These are phyloP conservation scores for Psilocybe cyanescens DNA, from an alignment of 768 basidiomycete genomes.

Conservation along the genomic window DNA sequence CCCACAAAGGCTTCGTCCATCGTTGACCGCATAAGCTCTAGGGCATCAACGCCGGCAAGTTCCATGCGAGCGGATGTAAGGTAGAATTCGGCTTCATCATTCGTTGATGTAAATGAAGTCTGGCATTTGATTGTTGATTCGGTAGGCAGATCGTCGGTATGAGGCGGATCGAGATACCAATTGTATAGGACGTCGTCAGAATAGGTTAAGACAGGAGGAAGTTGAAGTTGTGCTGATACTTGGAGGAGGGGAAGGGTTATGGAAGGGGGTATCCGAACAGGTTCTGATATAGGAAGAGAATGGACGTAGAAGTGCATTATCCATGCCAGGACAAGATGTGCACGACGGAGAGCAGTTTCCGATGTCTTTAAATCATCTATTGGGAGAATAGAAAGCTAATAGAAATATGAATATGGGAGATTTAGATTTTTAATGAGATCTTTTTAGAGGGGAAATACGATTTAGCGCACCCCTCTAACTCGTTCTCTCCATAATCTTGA, in stretches of 20 bases:
- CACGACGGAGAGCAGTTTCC: slow-evolving; percentile 64
- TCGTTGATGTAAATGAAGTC: slow-evolving; percentile 77
- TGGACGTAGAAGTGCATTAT: slow-evolving; percentile 83
- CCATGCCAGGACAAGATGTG: slow-evolving; percentile 75
- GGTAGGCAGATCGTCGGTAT: slow-evolving; percentile 43
- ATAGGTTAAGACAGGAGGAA: slow-evolving; percentile 90
- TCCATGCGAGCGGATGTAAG: slow-evolving; percentile 87
- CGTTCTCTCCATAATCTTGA: slow-evolving; percentile 51
- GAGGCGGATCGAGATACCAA: slow-evolving; percentile 51
- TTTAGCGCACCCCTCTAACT: slow-evolving; percentile 44
- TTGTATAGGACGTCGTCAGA: slow-evolving; percentile 94
- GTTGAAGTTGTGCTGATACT: slow-evolving; percentile 68
- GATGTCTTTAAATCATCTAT: slow-evolving; percentile 50
- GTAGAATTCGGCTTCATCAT: slow-evolving; percentile 88
- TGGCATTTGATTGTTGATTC: slow-evolving; percentile 65
- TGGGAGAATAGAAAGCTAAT: slow-evolving; percentile 57
- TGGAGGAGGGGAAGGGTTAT: slow-evolving; percentile 78
- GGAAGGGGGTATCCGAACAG: slow-evolving; percentile 67
- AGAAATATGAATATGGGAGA: not conserved
- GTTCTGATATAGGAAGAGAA: slow-evolving; percentile 49
- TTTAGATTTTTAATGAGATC: no score
- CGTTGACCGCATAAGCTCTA: slow-evolving; percentile 82
- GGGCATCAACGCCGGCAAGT: slow-evolving; percentile 79
- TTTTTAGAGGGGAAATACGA: not conserved
- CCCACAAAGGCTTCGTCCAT: slow-evolving; percentile 90